Percentiles rank a stretch among this genome's conserved stretches.
These are phyloP conservation scores for Cryphonectria naterciae DNA, from an alignment of 2,329 filamentous ascomycete genomes.

Conservation along the genomic window DNA sequence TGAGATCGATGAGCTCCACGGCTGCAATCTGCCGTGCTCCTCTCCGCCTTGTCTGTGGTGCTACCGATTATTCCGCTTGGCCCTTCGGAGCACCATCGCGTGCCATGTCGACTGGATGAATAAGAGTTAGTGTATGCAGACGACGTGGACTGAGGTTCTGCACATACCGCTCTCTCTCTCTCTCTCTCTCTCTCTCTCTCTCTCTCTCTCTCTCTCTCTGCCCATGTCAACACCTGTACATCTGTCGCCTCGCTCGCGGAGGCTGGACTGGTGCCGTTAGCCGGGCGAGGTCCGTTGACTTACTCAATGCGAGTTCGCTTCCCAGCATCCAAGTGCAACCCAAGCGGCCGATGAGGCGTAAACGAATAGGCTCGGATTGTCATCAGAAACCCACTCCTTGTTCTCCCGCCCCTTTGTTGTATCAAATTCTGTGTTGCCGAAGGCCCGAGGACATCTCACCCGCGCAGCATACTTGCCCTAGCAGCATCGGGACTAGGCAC, in stretches of 20 bases:
- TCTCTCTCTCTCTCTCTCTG: neutral
- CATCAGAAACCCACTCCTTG: neutral
- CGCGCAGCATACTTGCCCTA: neutral
- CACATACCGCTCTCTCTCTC: constrained; percentile 1
- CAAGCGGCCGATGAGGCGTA: neutral
- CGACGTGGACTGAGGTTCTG: neutral
- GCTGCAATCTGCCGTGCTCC: constrained; percentile 1
- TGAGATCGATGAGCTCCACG: neutral
- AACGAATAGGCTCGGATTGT: neutral
- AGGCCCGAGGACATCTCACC: neutral
- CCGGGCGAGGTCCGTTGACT: neutral
- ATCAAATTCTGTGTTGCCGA: neutral
- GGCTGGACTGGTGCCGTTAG: neutral
- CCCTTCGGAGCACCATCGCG: neutral
- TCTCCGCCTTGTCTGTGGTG: neutral
- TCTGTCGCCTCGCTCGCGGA: neutral
- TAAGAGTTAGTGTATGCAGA: neutral
- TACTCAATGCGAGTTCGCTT: constrained; percentile 15
- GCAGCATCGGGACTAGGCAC: neutral
- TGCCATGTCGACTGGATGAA: neutral
- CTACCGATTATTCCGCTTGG: neutral
- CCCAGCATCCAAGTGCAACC: neutral
- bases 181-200: too few species aligned
- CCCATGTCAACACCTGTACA: neutral
- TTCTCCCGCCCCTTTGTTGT: neutral